A percentile compares a stretch with the other conserved stretches of the same genome.
Evolutionary conservation across 1,139 yeast genomes (phyloP).

Genomic region (Saccharomycopsis hybrid): DNA sequence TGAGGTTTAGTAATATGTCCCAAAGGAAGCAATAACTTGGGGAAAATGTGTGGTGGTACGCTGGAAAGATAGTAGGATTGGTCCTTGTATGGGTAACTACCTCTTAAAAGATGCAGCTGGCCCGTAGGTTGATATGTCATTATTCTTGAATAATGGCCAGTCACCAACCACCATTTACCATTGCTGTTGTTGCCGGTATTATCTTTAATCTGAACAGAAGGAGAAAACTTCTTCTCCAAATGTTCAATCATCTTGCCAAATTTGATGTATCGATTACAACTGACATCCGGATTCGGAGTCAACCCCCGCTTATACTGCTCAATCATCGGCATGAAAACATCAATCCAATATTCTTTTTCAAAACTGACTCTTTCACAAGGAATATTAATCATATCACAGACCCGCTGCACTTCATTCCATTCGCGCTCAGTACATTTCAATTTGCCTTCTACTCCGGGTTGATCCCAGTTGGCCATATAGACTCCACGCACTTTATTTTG

Average conservation of each 20-base stretch:
- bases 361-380: constrained; percentile 75
- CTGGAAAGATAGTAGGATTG: constrained; percentile 87
- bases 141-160: constrained; percentile 86
- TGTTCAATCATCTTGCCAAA: constrained; percentile 70
- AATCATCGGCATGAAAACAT: constrained; percentile 90
- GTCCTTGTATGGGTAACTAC: constrained; percentile 61
- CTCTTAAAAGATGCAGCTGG: constrained; percentile 48
- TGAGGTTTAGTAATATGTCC: constrained; percentile 72
- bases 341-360: constrained; percentile 86
- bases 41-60: constrained; percentile 42
- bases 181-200: constrained; percentile 25
- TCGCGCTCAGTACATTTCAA: constrained; percentile 77
- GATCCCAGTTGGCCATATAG: constrained; percentile 91
- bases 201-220: constrained; percentile 25
- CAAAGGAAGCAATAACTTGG: constrained; percentile 64
- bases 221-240: constrained; percentile 29
- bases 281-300: constrained; percentile 94
- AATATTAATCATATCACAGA: constrained; percentile 54
- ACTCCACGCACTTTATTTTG: constrained; percentile 58
- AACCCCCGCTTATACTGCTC: constrained; percentile 59
- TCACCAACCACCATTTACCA: constrained; percentile 74
- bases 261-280: constrained; percentile 78
- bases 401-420: constrained; percentile 75
- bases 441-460: constrained; percentile 28
- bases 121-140: constrained; percentile 31